These are phyloP conservation scores for Kazachstania kunashirensis DNA, from an alignment of 805 yeast genomes.

Conservation along the genomic window DNA sequence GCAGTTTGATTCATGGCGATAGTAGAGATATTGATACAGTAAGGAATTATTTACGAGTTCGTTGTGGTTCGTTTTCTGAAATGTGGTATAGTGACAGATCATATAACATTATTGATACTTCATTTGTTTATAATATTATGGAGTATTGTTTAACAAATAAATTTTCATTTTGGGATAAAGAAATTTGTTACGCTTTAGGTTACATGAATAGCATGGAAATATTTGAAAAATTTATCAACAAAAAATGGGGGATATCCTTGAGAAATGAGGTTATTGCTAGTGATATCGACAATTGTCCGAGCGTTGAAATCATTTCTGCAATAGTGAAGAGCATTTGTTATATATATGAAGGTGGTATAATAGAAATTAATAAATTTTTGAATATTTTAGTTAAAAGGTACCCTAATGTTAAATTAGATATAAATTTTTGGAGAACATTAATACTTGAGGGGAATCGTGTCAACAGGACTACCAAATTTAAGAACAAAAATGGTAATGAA, in stretches of 20 bases:
- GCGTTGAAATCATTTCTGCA: slow-evolving; percentile 14
- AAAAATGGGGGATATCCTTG: slow-evolving; percentile 13
- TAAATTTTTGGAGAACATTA: slow-evolving; percentile 21
- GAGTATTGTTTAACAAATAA: slow-evolving; percentile 9
- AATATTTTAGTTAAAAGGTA: slow-evolving; percentile 15
- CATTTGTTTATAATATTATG: slow-evolving; percentile 10
- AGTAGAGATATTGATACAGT: slow-evolving; percentile 13
- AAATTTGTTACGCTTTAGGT: slow-evolving; percentile 21
- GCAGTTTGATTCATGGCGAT: background rate
- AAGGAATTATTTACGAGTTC: slow-evolving; percentile 15
- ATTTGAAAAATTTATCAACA: slow-evolving; percentile 13
- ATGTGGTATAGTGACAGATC: slow-evolving; percentile 10
- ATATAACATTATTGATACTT: slow-evolving; percentile 10
- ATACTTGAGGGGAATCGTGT: slow-evolving; percentile 12
- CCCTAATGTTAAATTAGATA: slow-evolving; percentile 14
- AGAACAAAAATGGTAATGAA: background rate
- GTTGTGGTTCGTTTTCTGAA: slow-evolving; percentile 22
- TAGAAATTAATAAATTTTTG: slow-evolving; percentile 11
- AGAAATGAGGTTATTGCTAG: background rate
- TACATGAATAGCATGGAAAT: slow-evolving; percentile 5
- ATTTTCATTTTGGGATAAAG: slow-evolving; percentile 11
- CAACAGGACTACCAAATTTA: background rate
- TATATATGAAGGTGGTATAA: slow-evolving; percentile 8
- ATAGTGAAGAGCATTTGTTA: slow-evolving; percentile 16
- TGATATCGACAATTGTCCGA: slow-evolving; percentile 8